Base-by-base conservation (phyloP, 768 basidiomycete species). In the Amanita rubescens region DNA sequence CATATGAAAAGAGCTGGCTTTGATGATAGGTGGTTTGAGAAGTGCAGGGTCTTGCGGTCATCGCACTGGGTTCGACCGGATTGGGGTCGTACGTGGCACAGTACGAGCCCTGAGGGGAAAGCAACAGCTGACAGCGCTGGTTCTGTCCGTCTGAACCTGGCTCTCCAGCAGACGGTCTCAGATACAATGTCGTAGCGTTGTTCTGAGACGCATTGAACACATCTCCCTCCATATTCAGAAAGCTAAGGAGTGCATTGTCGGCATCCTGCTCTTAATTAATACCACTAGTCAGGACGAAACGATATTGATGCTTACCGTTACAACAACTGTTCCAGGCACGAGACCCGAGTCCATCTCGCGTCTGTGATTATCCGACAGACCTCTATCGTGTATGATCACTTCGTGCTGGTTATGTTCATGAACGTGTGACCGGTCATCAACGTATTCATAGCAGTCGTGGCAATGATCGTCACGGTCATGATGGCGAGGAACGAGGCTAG, bases 21-120 rank as follows among this genome's bases (percentile, higher is more conserved):
- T 65, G 66, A 59, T 76, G 70, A 17, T 56, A 39, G 33, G 48
- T 45, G 41, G 50, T 45, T 11, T 49, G 33, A 12, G 55, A 55
- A 8, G 53, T 55, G 59, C 83, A 88, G 8, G 60, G 62, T 46
- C 73, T 64, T 63, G 79, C 72, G 5, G 72, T 75, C 62, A 88
- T 69, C 3, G 78, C 75, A n/a, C 73, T 70, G 2, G 78, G 70
- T 2, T 65, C 58, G 4, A 68, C 53, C 2, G 83, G 82, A 25
- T 72, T 67, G 3, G 80, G 72, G 57, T 85, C 72, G 61, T 77
- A 87, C 4, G 84, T 87, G 5, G 78, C 80, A 55, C 86, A 89
- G 60, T 72, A 80, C 70, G 67, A 20, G 60, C 24, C 11, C 25
- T 34, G 15, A 22, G 37, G 24, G 25, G 17, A n/a, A 24, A 51